A percentile compares a stretch with the other conserved stretches of the same genome.
These are phyloP conservation scores for Annulohypoxylon stygium DNA, from an alignment of 495 filamentous ascomycete species.

Conservation along the genomic window DNA sequence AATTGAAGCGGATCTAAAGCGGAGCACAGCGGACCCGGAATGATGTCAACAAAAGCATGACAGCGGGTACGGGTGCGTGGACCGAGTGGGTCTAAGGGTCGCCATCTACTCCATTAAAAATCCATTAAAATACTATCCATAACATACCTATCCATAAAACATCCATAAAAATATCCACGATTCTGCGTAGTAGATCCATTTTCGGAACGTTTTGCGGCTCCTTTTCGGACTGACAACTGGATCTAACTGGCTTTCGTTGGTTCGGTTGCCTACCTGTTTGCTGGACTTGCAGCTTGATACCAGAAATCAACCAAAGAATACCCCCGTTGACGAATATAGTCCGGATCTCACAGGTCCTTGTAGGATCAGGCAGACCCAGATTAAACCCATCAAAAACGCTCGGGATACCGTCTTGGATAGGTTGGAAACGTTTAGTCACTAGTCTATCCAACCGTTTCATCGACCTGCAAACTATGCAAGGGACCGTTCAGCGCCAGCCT, in stretches of 20 bases:
- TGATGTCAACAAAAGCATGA: constrained; percentile 45
- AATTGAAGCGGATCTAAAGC: constrained; percentile 38
- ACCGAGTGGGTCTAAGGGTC: constrained; percentile 30
- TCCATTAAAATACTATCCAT: background rate
- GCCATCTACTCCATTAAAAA: background rate
- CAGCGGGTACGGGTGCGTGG: constrained; percentile 41
- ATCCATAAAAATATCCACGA: constrained; percentile 2
- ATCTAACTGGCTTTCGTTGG: constrained; percentile 22
- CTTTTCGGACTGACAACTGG: constrained; percentile 39
- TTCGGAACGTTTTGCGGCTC: constrained; percentile 46
- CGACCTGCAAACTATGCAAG: constrained; percentile 40
- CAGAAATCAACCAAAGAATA: background rate
- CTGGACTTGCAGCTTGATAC: constrained; percentile 34
- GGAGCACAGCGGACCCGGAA: constrained; percentile 44
- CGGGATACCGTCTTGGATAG: constrained; percentile 28
- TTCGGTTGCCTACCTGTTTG: constrained; percentile 39
- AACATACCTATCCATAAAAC: background rate
- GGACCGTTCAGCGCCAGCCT: constrained; percentile 31
- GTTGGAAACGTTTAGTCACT: constrained; percentile 24
- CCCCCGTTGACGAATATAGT: constrained; percentile 6
- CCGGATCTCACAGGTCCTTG: background rate
- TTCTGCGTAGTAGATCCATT: constrained; percentile 22
- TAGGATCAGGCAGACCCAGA: constrained; percentile 8
- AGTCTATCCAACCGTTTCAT: constrained; percentile 44
- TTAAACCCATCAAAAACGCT: constrained; percentile 30